phyloP scores from a whole-genome alignment of 441 rosid genomes.

The Bocquillonia castaneifolia region DNA sequence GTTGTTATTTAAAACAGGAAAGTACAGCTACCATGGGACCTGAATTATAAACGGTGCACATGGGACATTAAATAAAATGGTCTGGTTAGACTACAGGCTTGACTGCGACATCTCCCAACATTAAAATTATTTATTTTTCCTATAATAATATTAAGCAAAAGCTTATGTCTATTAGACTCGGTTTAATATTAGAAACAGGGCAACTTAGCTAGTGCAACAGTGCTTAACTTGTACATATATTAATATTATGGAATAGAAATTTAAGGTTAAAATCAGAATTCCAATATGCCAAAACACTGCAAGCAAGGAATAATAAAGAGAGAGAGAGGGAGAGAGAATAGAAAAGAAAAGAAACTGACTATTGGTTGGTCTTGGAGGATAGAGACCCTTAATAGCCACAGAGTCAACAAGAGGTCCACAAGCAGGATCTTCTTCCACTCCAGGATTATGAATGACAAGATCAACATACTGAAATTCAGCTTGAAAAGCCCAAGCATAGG shows the following conservation, averaged over 20 bases:
- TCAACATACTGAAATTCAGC: constrained; percentile 37
- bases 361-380: constrained; percentile 61
- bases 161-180: too few relatives aligned
- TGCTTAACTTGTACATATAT: too few relatives aligned
- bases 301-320: too few relatives aligned
- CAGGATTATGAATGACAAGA: constrained; percentile 73
- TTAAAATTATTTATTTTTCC: too few relatives aligned
- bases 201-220: too few relatives aligned
- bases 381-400: constrained; percentile 59
- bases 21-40: constrained; percentile 3
- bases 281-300: background rate
- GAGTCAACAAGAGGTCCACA: constrained; percentile 86
- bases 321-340: too few relatives aligned
- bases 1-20: background rate
- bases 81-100: background rate
- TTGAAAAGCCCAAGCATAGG: constrained; percentile 73
- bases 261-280: too few relatives aligned
- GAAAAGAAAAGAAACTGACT: constrained; percentile 39
- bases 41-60: background rate
- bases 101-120: background rate
- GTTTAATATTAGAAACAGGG: too few relatives aligned
- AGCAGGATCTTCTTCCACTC: constrained; percentile 90
- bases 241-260: too few relatives aligned
- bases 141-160: too few relatives aligned
- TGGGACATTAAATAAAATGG: constrained; percentile 7